Base-by-base conservation (phyloP, 2,329 filamentous ascomycete species). In the Botrytis squamosa region DNA sequence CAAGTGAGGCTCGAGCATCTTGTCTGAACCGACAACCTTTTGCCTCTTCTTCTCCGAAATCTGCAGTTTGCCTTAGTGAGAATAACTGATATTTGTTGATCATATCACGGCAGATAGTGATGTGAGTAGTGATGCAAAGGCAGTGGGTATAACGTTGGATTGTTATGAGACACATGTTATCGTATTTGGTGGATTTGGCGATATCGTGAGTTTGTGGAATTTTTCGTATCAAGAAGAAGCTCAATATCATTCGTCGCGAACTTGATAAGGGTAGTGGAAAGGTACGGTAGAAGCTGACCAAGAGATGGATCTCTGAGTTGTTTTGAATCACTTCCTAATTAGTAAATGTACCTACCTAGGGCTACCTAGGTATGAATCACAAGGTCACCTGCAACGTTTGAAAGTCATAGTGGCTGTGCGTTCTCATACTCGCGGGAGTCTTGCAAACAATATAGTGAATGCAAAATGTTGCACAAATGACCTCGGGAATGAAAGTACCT, bases 121-220 rank as follows among this genome's bases (percentile, higher is more conserved):
- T 57, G 12, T 33, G 38, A 29, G 20, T 71, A 10, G 44, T 71
- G 18, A n/a, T 29, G 46, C 70, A 71, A 25, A 25, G n/a, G 29
- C 69, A 71, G 22, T 40, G 18, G 5, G 29, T 52, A 20, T 63
- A 38, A n/a, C 57, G 42, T 25, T 71, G 57, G 63, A 29, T 38
- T n/a, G 33, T 63, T 49, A 70, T 46, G 69, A 49, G 69, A 52
- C 69, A 71, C 69, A 71, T 71, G 16, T 25, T 46, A 5, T 49
- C 20, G 22, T 36, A 10, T 46, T 46, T 22, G n/a, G 22, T 46
- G 8, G 18, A 22, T 65, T 25, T 18, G 10, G 46, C 16, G 40
- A 25, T 5, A 10, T 62, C 33, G 3, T 33, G 62, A 18, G 40
- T 44, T 46, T 33, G n/a, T 22, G 44, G 8, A 36, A 44, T 33